Percentiles rank a stretch among this genome's conserved stretches.
Evolutionary conservation across 495 filamentous ascomycete genomes (phyloP).

Genomic region (Penicillium mononematosum): DNA sequence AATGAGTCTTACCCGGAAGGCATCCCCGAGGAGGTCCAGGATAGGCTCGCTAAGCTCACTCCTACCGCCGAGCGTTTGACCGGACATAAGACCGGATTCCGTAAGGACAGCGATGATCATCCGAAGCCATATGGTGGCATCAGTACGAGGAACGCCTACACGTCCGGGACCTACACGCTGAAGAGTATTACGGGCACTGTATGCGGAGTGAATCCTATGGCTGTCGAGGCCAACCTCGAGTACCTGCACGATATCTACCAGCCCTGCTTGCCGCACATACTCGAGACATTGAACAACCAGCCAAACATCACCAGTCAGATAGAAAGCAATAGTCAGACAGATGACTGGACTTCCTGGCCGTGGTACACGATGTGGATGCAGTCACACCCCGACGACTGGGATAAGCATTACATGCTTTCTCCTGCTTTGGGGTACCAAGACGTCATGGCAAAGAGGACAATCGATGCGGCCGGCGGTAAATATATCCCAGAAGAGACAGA

Average conservation of each 20-base stretch:
- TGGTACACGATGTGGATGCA: conserved; percentile 44
- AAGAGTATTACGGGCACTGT: conserved; percentile 48
- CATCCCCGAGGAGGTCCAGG: conserved; percentile 26
- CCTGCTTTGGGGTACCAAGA: conserved; percentile 37
- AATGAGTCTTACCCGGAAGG: conserved; percentile 25
- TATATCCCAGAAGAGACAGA: conserved; percentile 25
- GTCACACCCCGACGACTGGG: conserved; percentile 36
- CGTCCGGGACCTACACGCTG: conserved; percentile 48
- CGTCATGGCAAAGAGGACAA: conserved; percentile 25
- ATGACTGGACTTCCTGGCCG: conserved; percentile 30
- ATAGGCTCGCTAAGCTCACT: conserved; percentile 34
- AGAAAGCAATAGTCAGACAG: conserved; percentile 18
- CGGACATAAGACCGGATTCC: conserved; percentile 40
- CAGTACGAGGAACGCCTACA: conserved; percentile 44
- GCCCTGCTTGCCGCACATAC: conserved; percentile 41
- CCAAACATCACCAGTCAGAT: conserved; percentile 25
- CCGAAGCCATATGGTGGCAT: conserved; percentile 44
- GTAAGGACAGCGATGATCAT: conserved; percentile 14
- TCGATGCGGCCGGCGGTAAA: conserved; percentile 24
- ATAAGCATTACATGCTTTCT: conserved; percentile 31
- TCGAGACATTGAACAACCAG: conserved; percentile 39
- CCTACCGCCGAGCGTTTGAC: conserved; percentile 44
- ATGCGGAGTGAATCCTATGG: conserved; percentile 44
- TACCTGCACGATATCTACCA: conserved; percentile 41
- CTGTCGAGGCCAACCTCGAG: conserved; percentile 36